Conservation (phyloP, 768 basidiomycete genomes). For the Lentinula sp. region DNA sequence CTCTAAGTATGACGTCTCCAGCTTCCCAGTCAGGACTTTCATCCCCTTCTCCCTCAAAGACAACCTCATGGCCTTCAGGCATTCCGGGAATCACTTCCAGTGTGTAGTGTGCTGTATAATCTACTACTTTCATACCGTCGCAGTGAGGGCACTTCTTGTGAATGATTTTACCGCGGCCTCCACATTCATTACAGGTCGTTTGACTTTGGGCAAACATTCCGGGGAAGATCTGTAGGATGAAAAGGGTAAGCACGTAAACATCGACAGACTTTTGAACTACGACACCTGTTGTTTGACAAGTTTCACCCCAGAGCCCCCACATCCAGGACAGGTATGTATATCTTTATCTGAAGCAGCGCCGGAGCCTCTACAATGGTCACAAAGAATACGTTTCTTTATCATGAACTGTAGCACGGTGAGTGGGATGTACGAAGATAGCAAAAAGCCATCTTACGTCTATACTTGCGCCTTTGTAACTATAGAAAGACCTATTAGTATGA, state of each 20-base stretch:
- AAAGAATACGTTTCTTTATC: conserved; percentile 86
- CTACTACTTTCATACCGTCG: conserved; percentile 71
- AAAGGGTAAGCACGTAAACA: not conserved
- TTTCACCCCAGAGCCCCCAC: conserved; percentile 81
- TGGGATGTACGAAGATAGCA: conserved; percentile 13
- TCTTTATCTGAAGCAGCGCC: conserved; percentile 88
- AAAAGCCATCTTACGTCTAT: conserved; percentile 58
- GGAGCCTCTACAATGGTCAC: conserved; percentile 94
- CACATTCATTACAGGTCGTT: conserved; percentile 76
- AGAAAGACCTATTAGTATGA: conserved; percentile 5
- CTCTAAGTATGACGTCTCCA: conserved; percentile 85
- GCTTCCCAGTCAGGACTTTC: conserved; percentile 95
- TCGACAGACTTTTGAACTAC: not conserved
- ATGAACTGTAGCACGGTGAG: conserved; percentile 59
- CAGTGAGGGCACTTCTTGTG: conserved; percentile 79
- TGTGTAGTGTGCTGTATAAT: conserved; percentile 76
- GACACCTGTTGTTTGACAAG: conserved; percentile 74
- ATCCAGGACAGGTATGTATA: conserved; percentile 81
- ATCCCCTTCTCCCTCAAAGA: conserved; percentile 96
- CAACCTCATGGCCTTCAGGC: conserved; percentile 88
- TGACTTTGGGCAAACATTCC: conserved; percentile 94
- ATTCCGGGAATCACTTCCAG: conserved; percentile 37
- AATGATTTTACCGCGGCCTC: conserved; percentile 78
- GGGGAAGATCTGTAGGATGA: conserved; percentile 62
- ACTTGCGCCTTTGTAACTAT: conserved; percentile 76